These are phyloP conservation scores for Thyridium curvatum DNA, from an alignment of 2,329 filamentous ascomycete genomes.

Conservation along the genomic window DNA sequence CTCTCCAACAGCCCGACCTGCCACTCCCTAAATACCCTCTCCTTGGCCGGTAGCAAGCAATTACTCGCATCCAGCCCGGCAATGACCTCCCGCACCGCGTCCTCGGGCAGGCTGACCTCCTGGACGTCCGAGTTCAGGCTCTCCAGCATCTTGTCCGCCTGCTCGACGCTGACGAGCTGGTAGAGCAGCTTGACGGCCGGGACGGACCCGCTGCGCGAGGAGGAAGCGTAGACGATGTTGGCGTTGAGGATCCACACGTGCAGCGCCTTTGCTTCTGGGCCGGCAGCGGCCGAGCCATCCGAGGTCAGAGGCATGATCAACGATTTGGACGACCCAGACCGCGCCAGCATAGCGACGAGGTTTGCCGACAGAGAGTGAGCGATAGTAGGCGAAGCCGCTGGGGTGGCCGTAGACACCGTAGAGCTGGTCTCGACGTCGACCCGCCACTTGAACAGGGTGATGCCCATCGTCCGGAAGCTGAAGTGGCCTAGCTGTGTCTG, in stretches of 20 bases:
- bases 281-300: background rate
- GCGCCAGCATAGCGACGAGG: conserved; percentile 44
- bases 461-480: conserved; percentile 35
- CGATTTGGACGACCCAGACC: conserved; percentile 53
- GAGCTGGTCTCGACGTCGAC: conserved; percentile 31
- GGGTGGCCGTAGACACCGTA: conserved; percentile 4
- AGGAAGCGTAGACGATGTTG: conserved; percentile 46
- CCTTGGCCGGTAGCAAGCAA: conserved; percentile 43
- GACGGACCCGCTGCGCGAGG: conserved; percentile 17
- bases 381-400: conserved; percentile 31
- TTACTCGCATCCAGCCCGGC: conserved; percentile 41
- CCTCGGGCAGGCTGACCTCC: conserved; percentile 47
- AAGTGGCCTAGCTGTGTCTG: conserved; percentile 38
- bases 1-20: conserved; percentile 56
- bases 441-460: conserved; percentile 53
- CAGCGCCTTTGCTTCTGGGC: conserved; percentile 20
- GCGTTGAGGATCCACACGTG: conserved; percentile 51
- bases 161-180: conserved; percentile 29
- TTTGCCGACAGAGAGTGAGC: conserved; percentile 47
- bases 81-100: conserved; percentile 39
- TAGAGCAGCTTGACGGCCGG: conserved; percentile 50
- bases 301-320: conserved; percentile 36
- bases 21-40: conserved; percentile 60
- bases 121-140: conserved; percentile 50
- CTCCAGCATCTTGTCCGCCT: conserved; percentile 43